phyloP scores from a whole-genome alignment of 768 basidiomycete species.

The Phlebiopsis gigantea region DNA sequence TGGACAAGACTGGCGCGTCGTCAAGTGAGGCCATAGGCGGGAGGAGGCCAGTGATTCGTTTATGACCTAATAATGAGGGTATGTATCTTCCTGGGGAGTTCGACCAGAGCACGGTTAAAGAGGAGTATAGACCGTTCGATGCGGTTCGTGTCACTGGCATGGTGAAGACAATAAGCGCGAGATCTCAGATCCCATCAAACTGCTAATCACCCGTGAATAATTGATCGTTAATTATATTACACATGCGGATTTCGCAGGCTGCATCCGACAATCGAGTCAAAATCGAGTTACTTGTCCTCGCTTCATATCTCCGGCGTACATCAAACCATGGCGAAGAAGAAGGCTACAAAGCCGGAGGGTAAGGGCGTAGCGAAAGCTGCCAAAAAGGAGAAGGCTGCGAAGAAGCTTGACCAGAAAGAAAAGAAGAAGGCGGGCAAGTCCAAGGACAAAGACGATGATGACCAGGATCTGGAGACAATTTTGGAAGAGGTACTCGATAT shows the following conservation, averaged over 20 bases:
- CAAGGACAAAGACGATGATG: constrained; percentile 57
- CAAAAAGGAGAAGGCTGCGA: constrained; percentile 60
- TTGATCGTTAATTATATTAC: background rate
- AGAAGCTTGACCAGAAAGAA: constrained; percentile 69
- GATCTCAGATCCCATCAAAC: constrained; percentile 6
- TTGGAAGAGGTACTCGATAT: constrained; percentile 58
- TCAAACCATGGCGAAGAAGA: constrained; percentile 49
- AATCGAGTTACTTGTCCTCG: too few relatives aligned
- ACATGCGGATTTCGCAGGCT: too few relatives aligned
- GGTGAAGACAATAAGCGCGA: background rate
- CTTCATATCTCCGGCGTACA: background rate
- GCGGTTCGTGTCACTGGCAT: background rate
- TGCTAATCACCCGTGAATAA: background rate
- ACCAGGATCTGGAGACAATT: constrained; percentile 79
- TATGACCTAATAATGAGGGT: too few relatives aligned
- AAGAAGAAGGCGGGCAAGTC: constrained; percentile 50
- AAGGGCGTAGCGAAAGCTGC: constrained; percentile 48
- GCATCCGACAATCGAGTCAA: too few relatives aligned
- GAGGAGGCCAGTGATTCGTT: too few relatives aligned
- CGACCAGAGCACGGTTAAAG: too few relatives aligned
- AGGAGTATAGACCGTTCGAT: background rate
- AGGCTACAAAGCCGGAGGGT: constrained; percentile 26
- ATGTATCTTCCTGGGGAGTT: too few relatives aligned
- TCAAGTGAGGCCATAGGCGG: background rate
- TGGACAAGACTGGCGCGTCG: constrained; percentile 16